Base-by-base conservation (phyloP, 805 yeast species). In the Starmerella geochares region DNA sequence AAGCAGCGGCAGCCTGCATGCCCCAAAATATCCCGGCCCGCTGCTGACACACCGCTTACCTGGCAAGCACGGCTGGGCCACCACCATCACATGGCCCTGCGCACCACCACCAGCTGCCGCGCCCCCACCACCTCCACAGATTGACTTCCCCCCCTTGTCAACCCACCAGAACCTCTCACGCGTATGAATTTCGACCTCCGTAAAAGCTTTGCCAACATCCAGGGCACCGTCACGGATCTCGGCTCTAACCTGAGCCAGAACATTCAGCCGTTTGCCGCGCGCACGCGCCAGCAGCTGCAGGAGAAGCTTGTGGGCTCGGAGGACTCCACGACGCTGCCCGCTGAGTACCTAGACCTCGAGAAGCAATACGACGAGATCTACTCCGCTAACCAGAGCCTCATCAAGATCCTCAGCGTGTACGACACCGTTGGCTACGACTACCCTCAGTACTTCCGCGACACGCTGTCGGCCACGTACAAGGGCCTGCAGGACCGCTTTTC, bases 361-460 rank as follows among this genome's bases (percentile, higher is more conserved):
- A 71, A 73, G 54, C 79, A 78, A 60, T 77, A 84, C 52, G 94
- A 85, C 59, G 76, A 83, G 52, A 73, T 85, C 65, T 79, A 81
- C 68, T 68, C 73, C 43, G 79, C 84, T 50, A 83, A 82, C 71
- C 74, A 70, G 56, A 74, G 75, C 60, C 65, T 79, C 52, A 66
- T 78, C 31, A 65, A 75, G 19, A 78, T 79, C 38, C 72, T 81
- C 43, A 61, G 75, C 39, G 74, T 72, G 50, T 85, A 81, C 67
- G 88, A 81, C 60, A 75, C 70, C 57, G 94, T 84, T 66, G 75
- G 83, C 45, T 86, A 85, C 66, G 95, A 85, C 67, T 85, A 85
- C 65, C 95, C 95, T 9, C 76, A 79, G 49, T 80, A 81, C 59
- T 70, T 80, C 56, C 76, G 76, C 59, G 95, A 86, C 62, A 78